These are phyloP conservation scores for Auxenochlorella pyrenoidosa DNA, from an alignment of 139 green algal genomes.

Conservation along the genomic window DNA sequence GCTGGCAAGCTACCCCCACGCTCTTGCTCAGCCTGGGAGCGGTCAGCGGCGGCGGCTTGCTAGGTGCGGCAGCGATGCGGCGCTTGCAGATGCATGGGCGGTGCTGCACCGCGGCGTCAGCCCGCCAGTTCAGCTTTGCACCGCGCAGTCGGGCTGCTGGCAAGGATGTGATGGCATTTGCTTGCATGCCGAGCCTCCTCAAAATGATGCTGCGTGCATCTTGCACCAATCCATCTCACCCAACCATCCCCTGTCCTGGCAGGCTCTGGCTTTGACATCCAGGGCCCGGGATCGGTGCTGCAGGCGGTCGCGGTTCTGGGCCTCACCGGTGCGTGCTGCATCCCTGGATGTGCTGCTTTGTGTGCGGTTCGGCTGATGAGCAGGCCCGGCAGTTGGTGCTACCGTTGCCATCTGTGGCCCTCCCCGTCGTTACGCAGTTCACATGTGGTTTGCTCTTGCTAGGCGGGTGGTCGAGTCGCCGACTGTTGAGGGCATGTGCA, in stretches of 20 bases:
- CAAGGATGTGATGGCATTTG: no score
- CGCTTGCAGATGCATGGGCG: not conserved
- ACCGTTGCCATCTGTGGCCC: not conserved
- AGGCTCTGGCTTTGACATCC: constrained; percentile 64
- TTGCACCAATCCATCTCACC: no score
- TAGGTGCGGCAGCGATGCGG: constrained; percentile 6
- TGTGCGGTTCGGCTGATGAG: no score
- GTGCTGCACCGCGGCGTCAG: no score
- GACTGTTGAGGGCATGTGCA: no score
- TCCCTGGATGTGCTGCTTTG: no score
- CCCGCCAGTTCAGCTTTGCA: no score
- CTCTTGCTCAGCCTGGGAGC: constrained; percentile 29
- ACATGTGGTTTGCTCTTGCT: no score
- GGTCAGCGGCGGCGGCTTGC: constrained; percentile 15
- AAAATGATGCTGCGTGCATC: no score
- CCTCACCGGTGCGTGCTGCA: constrained; percentile 60
- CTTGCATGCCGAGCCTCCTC: no score
- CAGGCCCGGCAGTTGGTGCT: not conserved
- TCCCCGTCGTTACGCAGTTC: no score
- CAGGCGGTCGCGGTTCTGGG: constrained; percentile 85
- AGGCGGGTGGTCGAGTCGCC: no score
- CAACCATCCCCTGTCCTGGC: constrained; percentile 6
- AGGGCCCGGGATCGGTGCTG: constrained; percentile 64
- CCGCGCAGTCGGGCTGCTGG: not conserved
- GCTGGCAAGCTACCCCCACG: constrained; percentile 3